A percentile compares a stretch with the other conserved stretches of the same genome.
These are phyloP conservation scores for Dictyostelium firmibasis DNA, from an alignment of 78 protist species.

Conservation along the genomic window DNA sequence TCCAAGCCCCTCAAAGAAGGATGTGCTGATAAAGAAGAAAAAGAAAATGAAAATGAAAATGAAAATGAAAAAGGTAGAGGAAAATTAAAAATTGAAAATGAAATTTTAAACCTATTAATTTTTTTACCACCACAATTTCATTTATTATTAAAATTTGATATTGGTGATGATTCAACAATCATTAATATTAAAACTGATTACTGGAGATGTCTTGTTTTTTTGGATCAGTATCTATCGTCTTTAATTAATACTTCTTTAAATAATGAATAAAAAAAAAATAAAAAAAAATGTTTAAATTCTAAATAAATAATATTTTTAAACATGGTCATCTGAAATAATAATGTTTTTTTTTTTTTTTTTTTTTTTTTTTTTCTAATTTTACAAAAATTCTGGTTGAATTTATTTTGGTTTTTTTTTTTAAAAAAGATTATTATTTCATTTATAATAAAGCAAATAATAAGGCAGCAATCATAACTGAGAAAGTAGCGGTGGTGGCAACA, in stretches of 20 bases:
- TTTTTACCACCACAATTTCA: conserved; percentile 66
- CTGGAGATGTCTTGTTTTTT: conserved; percentile 48
- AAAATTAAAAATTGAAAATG: background rate
- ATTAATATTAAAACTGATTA: conserved; percentile 61
- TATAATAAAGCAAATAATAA: background rate
- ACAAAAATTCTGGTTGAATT: too few species aligned
- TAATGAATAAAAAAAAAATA: background rate
- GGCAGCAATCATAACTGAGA: background rate
- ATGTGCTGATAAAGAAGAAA: background rate
- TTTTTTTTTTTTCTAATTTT: background rate
- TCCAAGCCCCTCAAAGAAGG: background rate
- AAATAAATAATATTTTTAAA: too few species aligned
- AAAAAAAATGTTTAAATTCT: too few species aligned
- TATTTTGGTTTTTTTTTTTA: too few species aligned
- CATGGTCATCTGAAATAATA: too few species aligned
- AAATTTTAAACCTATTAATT: background rate
- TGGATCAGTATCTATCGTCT: conserved; percentile 36
- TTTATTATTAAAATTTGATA: conserved; percentile 37
- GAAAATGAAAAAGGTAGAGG: too few species aligned
- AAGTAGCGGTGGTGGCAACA: background rate
- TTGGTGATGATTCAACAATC: conserved; percentile 31
- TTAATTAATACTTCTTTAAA: background rate
- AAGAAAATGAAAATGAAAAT: background rate
- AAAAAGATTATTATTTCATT: too few species aligned
- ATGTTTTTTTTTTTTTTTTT: background rate